Base-by-base conservation (phyloP, 805 yeast genomes). In the Diddensiella transvaalensis region DNA sequence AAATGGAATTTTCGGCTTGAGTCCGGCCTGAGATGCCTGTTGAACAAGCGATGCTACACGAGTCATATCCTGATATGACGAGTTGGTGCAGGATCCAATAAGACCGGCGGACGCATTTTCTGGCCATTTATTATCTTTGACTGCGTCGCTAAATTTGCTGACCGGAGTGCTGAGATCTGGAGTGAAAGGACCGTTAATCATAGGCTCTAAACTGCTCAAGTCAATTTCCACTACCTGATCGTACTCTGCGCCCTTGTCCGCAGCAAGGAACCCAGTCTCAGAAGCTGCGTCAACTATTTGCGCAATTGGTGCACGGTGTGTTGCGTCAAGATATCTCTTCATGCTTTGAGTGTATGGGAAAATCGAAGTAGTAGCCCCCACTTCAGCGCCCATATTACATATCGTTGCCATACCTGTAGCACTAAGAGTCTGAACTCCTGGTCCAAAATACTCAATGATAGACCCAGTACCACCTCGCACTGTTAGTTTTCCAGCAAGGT, bases 321-420 rank as follows among this genome's bases (percentile, higher is more conserved):
- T 93, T 40, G 96, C 89, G 47, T 76, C 64, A 65, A 93, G 76
- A 72, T 88, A 93, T 54, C 87, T 77, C 60, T 73, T 76, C 74
- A 85, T 88, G 46, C 90, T 83, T 44, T 78, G 80, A 62, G 85
- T 89, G 79, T 82, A 91, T 54, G 99, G 99, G 88, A 93, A 93
- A 49, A 87, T 81, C 21, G 98, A 91, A 39, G 99, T 93, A 33
- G 99, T 93, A 39, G 99, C 99, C 70, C 99, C 99, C 50, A 93
- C 89, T 73, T 93, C 99, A 47, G 99, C 99, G 67, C 99, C 99
- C 99, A 93, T 93, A 72, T 93, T 93, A 79, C 98, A 91, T 68
- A 93, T 91, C 52, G 99, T 93, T 53, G 96, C 99, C 99, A 93
- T 93, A 74, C 99, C 99, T 30, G 99, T 93, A 75, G 96, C 88